Base-by-base conservation (phyloP, 768 basidiomycete genomes). In the Suillus placidus region DNA sequence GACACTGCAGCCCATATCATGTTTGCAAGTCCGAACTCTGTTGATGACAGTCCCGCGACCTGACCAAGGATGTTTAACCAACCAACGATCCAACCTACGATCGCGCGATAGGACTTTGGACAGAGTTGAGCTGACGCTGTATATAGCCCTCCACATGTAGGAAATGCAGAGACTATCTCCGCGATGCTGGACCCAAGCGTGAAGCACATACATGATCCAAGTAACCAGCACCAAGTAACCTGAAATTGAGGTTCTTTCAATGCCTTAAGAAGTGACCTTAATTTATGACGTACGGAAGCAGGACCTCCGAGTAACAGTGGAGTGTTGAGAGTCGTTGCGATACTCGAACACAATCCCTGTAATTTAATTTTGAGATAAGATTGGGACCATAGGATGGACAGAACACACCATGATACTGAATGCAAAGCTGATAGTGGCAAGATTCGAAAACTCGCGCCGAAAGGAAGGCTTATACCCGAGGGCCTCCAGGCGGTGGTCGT, bases 51-150 rank as follows among this genome's bases (percentile, higher is more conserved):
- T 35, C 94, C 94, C 14, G 93, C 92, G 64, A 93, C 86, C 77
- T 94, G 93, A 42, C 92, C 91, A 18, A 93, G 84, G 49, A 93
- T 87, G 73, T 94, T 94, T 52, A 94, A 82, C 91, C 91, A 93
- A 58, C 91, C 91, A 20, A 92, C 91, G 12, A 91, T 77, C 90
- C 90, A 92, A 35, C 90, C 90, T 42, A 91, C 89, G 71, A 80
- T 84, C 32, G 89, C 85, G 51, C 90, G 85, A 70, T 89, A 81
- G 54, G 76, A 82, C 66, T 79, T 82, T 0, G 90, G 90, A 9
- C 86, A 85, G 5, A 91, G 81, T 73, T 86, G 85, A 6, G 90
- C 89, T 23, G 90, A 91, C 4, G 90, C 90, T n/a, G 89, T 91
- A 70, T 91, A 92, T 84, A 91, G 73, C 69, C 90, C 90, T 63